Base-by-base conservation (phyloP, 1,284 basidiomycete genomes). In the Vanrija sp. region DNA sequence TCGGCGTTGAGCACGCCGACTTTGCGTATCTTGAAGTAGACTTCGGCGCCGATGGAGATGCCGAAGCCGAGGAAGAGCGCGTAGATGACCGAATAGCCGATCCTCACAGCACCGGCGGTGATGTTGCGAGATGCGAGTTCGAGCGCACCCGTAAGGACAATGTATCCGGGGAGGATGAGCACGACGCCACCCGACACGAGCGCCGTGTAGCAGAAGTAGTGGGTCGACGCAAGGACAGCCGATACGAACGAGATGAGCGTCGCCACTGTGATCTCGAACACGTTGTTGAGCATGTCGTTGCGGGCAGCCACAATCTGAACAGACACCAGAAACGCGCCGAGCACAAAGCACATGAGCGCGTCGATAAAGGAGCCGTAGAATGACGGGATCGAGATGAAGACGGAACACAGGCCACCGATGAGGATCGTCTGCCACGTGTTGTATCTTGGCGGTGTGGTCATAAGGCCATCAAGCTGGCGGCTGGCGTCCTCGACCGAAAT, bases 211-310 rank as follows among this genome's bases (percentile, higher is more conserved):
- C 92, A 95, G 60, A 94, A 87, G 51, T 82, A 78, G 21, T 80
- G 74, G 0, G 85, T 84, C n/a, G 85, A 82, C 1, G 87, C 86
- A 45, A 92, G 77, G 2, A 84, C 87, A 21, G 88, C 89, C 6
- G 90, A 82, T 46, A 92, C 66, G 74, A 95, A 95, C 16, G 82
- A 81, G 68, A 88, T 90, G 71, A 93, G 47, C 18, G 52, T 60
- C 38, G 62, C 52, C 45, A 52, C 47, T 43, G 48, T 29, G 25
- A 53, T 39, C 12, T 14, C 18, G 80, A 57, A 87, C 83, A 94
- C 92, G 65, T 91, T 91, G 15, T 84, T 86, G 71, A 91, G 92
- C 39, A 96, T 77, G 74, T 93, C 89, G 66, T 90, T 88, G 59
- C 84, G 80, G 9, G 83, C 83, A 10, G 86, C 85, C 39, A 90